Evolutionary conservation across 2,329 filamentous ascomycete species (phyloP), one percentile per base, ranked within the genome.

Genomic region (Penicillium oxalicum): DNA sequence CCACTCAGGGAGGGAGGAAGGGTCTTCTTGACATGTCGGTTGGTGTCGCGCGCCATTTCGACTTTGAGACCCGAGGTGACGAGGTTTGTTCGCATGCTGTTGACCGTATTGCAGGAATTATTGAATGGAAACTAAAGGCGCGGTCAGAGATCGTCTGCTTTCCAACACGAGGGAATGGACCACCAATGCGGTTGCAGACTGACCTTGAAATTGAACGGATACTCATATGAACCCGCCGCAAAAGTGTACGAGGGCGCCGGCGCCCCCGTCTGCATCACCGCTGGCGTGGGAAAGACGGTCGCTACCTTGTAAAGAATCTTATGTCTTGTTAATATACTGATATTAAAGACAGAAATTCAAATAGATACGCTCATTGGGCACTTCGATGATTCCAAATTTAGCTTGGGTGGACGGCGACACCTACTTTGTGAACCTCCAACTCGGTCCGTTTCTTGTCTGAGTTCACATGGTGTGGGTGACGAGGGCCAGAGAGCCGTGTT

Each of bases 1-100:
- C 88, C 89, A n/a, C 80, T 87, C 46, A 97, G 74, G 4, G 90
- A 94, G 0, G 93, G 93, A 4, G 93, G 93, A 9, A 98, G 76
- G 0, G 91, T 95, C 58, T 83, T 83, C 63, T 87, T 93, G 54
- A 93, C 82, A 72, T 98, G 93, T 40, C 72, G 73, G 47, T 68
- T 65, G 7, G 63, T 67, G 50, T 74, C 71, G 44, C 67, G 67
- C 25, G 69, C 69, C 54, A 75, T 67, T 50, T 76, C 73, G 4
- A 76, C 61, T 49, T 69, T 71, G 47, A 76, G 55, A 24, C 72
- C 71, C 9, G 64, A 67, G 44, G 75, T 67, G 50, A 70, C 74
- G 48, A 76, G 60, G 50, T 74, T 74, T 43, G 71, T 71, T 50
- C 74, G 63, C 62, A 74, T 63, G 54, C 66, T 73, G 44, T 73